Conservation (phyloP, 495 filamentous ascomycete species). For the Amphirosellinia nigrospora region DNA sequence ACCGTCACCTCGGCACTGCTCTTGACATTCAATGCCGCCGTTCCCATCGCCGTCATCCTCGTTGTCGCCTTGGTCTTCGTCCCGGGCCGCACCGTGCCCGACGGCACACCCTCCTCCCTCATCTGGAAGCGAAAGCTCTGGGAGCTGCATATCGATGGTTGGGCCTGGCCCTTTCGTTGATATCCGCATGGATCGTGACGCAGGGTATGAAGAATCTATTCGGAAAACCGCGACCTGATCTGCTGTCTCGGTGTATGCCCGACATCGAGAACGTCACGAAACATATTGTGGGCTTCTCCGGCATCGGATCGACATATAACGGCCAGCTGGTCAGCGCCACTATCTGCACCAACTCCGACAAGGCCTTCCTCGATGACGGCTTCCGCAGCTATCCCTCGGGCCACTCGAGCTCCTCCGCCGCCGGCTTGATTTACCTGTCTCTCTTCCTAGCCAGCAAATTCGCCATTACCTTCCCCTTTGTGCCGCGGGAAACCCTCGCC, state of each 20-base stretch:
- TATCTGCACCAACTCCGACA: conserved; percentile 75
- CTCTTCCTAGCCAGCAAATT: conserved; percentile 71
- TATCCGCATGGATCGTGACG: conserved; percentile 75
- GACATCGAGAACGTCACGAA: conserved; percentile 49
- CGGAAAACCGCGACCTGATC: conserved; percentile 83
- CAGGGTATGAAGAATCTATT: conserved; percentile 85
- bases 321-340: conserved; percentile 65
- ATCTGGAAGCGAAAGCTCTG: conserved; percentile 77
- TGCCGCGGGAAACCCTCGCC: conserved; percentile 51
- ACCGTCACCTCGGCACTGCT: conserved; percentile 68
- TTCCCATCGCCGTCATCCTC: conserved; percentile 70
- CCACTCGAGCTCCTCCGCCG: conserved; percentile 67
- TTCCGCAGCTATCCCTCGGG: conserved; percentile 87
- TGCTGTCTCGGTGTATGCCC: conserved; percentile 73
- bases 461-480: conserved; percentile 62
- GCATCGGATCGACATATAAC: conserved; percentile 37
- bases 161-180: conserved; percentile 71
- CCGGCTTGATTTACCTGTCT: conserved; percentile 79
- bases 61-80: conserved; percentile 74
- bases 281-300: conserved; percentile 53
- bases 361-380: conserved; percentile 74
- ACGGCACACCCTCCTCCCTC: conserved; percentile 67
- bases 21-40: conserved; percentile 59
- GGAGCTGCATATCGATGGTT: conserved; percentile 82
- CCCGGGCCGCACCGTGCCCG: conserved; percentile 66